These are phyloP conservation scores for Nicotiana tomentosiformis DNA, from an alignment of 257 asterid genomes.

Conservation along the genomic window DNA sequence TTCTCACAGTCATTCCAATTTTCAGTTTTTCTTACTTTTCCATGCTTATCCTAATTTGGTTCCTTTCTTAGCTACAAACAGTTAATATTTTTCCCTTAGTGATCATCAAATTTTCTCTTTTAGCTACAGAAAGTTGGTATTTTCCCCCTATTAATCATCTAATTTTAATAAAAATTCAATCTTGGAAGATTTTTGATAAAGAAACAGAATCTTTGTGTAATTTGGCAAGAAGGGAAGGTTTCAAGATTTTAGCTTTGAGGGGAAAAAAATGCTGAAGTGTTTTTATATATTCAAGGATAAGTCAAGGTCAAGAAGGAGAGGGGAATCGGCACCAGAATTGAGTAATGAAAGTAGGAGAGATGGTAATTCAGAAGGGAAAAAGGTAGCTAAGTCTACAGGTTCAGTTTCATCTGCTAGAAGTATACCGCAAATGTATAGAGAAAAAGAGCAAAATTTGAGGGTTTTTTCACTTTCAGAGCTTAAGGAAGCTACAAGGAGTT, in stretches of 20 bases:
- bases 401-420: conserved; percentile 46
- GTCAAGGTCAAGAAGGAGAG: conserved; percentile 27
- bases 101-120: not conserved
- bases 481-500: conserved; percentile 60
- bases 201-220: not conserved
- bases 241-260: not conserved
- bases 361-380: conserved; percentile 21
- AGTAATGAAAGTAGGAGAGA: conserved; percentile 20
- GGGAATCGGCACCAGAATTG: conserved; percentile 62
- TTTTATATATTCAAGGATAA: conserved; percentile 46
- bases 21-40: not conserved
- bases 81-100: not conserved
- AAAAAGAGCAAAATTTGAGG: conserved; percentile 45
- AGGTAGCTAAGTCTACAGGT: conserved; percentile 56
- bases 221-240: not conserved
- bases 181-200: not conserved
- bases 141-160: not conserved
- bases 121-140: not conserved
- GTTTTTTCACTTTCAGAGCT: conserved; percentile 66
- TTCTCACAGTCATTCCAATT: not conserved
- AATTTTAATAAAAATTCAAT: not conserved
- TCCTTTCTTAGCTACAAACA: not conserved
- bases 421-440: conserved; percentile 69
- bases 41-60: not conserved
- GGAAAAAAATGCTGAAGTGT: conserved; percentile 52